A percentile compares a stretch with the other conserved stretches of the same genome.
Evolutionary conservation across 23 red algal species (phyloP).

Genomic region (Gracilaria vermiculophylla): DNA sequence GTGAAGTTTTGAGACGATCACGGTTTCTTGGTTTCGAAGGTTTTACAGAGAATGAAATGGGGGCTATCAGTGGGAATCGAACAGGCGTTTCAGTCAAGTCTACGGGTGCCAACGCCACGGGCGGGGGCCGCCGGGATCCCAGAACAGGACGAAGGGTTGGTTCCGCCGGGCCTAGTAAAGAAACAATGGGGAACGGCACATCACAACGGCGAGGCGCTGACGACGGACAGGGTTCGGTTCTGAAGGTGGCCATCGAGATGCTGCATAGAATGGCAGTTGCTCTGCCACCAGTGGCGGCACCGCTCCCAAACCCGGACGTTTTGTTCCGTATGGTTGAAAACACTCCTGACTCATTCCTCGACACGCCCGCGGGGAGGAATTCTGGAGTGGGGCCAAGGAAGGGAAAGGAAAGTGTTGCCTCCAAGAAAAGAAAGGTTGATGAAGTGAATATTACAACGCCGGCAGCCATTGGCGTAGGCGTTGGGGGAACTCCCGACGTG

Average conservation of each 20-base stretch:
- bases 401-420: slow-evolving; percentile 26
- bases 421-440: slow-evolving; percentile 41
- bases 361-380: slow-evolving; percentile 52
- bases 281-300: slow-evolving; percentile 34
- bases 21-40: slow-evolving; percentile 57
- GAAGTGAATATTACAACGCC: not conserved
- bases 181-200: slow-evolving; percentile 14
- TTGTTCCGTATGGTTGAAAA: slow-evolving; percentile 58
- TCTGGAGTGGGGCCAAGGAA: not conserved
- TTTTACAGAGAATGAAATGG: slow-evolving; percentile 49
- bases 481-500: slow-evolving; percentile 39
- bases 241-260: slow-evolving; percentile 30
- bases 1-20: slow-evolving; percentile 33
- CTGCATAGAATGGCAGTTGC: slow-evolving; percentile 35
- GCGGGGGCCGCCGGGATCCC: slow-evolving; percentile 36
- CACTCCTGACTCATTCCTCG: slow-evolving; percentile 50
- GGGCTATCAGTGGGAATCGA: slow-evolving; percentile 27
- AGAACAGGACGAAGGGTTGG: slow-evolving; percentile 54
- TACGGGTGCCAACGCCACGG: not conserved
- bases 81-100: not conserved
- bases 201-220: slow-evolving; percentile 2
- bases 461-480: not conserved
- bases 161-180: slow-evolving; percentile 4
- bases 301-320: slow-evolving; percentile 36
- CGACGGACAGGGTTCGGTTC: slow-evolving; percentile 10